These are phyloP conservation scores for Aristolochia contorta DNA, from an alignment of 164 flowering plant genomes.

Conservation along the genomic window DNA sequence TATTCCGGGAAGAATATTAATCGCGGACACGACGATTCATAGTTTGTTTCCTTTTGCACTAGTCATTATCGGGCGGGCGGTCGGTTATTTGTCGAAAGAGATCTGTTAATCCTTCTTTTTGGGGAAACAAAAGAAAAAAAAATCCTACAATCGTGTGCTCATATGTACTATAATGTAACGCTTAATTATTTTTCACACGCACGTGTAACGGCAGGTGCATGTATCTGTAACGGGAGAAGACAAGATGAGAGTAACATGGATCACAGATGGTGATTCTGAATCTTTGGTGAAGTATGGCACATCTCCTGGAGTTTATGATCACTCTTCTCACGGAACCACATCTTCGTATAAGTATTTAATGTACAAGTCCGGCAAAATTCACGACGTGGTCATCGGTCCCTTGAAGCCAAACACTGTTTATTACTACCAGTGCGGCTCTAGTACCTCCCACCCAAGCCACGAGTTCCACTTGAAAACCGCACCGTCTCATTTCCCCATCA, in stretches of 20 bases:
- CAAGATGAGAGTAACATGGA: conserved; percentile 76
- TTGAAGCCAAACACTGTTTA: conserved; percentile 35
- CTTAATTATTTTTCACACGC: too few species aligned
- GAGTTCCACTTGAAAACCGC: conserved; percentile 55
- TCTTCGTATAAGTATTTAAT: conserved; percentile 23
- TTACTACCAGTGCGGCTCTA: conserved; percentile 37
- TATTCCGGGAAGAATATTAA: too few species aligned
- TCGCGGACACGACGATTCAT: too few species aligned
- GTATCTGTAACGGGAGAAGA: conserved; percentile 56
- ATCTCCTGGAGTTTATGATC: conserved; percentile 19
- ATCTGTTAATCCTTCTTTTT: too few species aligned
- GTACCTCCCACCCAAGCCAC: conserved; percentile 10
- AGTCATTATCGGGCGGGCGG: too few species aligned
- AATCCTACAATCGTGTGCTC: too few species aligned
- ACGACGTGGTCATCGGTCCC: conserved; percentile 54
- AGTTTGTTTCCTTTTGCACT: too few species aligned
- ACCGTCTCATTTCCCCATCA: conserved; percentile 53
- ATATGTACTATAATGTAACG: too few species aligned
- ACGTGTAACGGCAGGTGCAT: conserved; percentile 45
- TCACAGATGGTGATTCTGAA: conserved; percentile 29
- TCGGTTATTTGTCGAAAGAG: too few species aligned
- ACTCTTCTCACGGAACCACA: conserved; percentile 34
- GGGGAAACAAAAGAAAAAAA: too few species aligned
- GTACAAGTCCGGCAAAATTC: conserved; percentile 52
- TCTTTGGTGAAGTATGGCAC: conserved; percentile 48